These are phyloP conservation scores for Phytophthora sansomeana DNA, from an alignment of 352 stramenopile species.

Conservation along the genomic window DNA sequence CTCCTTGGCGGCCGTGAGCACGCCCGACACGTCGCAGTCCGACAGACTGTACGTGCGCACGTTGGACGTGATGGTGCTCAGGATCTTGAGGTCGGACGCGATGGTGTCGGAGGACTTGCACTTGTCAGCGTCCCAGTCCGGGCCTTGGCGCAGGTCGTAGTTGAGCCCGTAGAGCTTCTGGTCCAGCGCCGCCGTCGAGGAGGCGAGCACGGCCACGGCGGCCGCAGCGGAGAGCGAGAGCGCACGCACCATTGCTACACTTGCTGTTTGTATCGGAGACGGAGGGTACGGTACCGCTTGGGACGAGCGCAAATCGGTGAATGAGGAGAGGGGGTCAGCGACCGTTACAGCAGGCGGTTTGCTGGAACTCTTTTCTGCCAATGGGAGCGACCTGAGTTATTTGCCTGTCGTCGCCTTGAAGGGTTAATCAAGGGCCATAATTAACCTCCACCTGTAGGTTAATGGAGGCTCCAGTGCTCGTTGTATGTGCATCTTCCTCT, in stretches of 20 bases:
- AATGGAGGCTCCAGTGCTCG: neutral
- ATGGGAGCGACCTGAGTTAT: slow-evolving; percentile 11
- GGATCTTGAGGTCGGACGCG: slow-evolving; percentile 70
- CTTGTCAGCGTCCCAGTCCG: slow-evolving; percentile 82
- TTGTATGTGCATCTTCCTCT: too few species aligned
- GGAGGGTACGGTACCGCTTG: slow-evolving; percentile 16
- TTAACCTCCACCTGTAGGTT: neutral
- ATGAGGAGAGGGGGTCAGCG: slow-evolving; percentile 31
- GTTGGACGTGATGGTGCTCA: slow-evolving; percentile 71
- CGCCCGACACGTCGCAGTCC: slow-evolving; percentile 77
- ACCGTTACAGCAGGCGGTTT: slow-evolving; percentile 16
- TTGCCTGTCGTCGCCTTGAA: slow-evolving; percentile 3
- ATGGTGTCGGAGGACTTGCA: slow-evolving; percentile 79
- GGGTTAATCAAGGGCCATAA: too few species aligned
- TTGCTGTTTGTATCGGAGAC: slow-evolving; percentile 5
- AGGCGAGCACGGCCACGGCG: slow-evolving; percentile 41
- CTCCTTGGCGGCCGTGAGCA: slow-evolving; percentile 76
- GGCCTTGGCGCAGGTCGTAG: slow-evolving; percentile 81
- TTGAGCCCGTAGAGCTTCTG: slow-evolving; percentile 84
- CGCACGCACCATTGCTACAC: slow-evolving; percentile 37
- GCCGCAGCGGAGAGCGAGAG: slow-evolving; percentile 36
- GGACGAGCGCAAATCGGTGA: slow-evolving; percentile 30
- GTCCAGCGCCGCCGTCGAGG: slow-evolving; percentile 61
- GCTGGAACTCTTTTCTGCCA: slow-evolving; percentile 29
- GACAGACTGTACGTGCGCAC: slow-evolving; percentile 85